These are phyloP conservation scores for Amylocystis lapponica DNA, from an alignment of 768 basidiomycete genomes.

Conservation along the genomic window DNA sequence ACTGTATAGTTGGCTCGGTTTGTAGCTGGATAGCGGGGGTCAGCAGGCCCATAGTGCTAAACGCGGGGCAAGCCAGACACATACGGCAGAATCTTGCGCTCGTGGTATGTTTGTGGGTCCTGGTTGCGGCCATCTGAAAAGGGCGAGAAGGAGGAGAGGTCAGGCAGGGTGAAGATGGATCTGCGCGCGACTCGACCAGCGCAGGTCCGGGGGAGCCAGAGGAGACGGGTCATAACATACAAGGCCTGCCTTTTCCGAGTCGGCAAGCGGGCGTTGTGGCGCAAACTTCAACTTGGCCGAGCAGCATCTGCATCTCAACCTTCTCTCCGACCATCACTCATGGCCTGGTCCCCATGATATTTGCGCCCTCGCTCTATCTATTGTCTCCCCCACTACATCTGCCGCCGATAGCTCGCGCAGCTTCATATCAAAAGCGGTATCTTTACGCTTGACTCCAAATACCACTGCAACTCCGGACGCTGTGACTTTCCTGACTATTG, in stretches of 20 bases:
- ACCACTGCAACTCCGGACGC: too few relatives aligned
- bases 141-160: constrained; percentile 40
- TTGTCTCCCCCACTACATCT: too few relatives aligned
- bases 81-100: constrained; percentile 85
- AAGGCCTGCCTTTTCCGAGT: constrained; percentile 4
- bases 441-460: too few relatives aligned
- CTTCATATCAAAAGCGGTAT: too few relatives aligned
- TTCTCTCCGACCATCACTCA: too few relatives aligned
- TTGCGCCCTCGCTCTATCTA: too few relatives aligned
- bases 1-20: constrained; percentile 70
- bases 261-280: too few relatives aligned
- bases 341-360: too few relatives aligned
- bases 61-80: constrained; percentile 26
- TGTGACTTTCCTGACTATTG: too few relatives aligned
- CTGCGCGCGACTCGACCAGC: constrained; percentile 1
- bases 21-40: constrained; percentile 50
- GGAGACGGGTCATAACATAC: constrained; percentile 6
- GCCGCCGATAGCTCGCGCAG: too few relatives aligned
- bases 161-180: constrained; percentile 36
- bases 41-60: constrained; percentile 7
- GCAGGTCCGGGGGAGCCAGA: not conserved
- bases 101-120: constrained; percentile 64
- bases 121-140: constrained; percentile 23
- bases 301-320: too few relatives aligned
- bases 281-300: too few relatives aligned